Base-by-base conservation (phyloP, 179 eudicot species). In the Pouteria campechiana region DNA sequence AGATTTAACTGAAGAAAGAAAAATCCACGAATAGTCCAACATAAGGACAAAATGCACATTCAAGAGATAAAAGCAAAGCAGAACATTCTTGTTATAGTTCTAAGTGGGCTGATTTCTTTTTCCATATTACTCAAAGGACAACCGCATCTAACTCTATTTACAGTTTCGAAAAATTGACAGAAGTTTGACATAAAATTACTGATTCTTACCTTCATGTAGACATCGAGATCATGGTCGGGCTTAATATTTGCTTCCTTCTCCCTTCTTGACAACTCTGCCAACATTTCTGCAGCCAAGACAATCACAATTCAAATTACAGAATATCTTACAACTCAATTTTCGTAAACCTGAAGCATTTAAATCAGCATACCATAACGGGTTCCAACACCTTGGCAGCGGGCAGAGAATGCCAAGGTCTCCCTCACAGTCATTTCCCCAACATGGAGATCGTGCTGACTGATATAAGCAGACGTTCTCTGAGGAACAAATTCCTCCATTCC, bases 241-340 rank as follows among this genome's bases (percentile, higher is more conserved):
- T 67, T 67, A 29, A 67, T 67, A 34, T 67, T 67, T 55, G 67
- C 73, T 34, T 48, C 63, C 28, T 55, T 61, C 21, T 67, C 73
- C 29, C 73, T 61, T 34, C 68, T 56, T n/a, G 73, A 51, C 60
- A 67, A 48, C 34, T 67, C 73, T n/a, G 59, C 55, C 50, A 67
- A 47, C 68, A 67, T 56, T 20, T 67, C 73, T 67, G 64, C 64
- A 44, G 30, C 51, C 3, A 32, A 34, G 10, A 21, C 47, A 32
- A 30, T 39, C 23, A 30, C 12, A 22, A 52, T 30, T 3, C 25
- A 6, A 51, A n/a, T 9, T 3, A 17, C 46, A 9, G 1, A 7
- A 11, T 7, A 37, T 50, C 17, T 30, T 3, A 27, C 25, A 45
- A 30, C 16, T 10, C 32, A 32, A n/a, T 13, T 30, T 8, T 32